phyloP scores from a whole-genome alignment of 148 eudicot species.

The Linanthus parryae region DNA sequence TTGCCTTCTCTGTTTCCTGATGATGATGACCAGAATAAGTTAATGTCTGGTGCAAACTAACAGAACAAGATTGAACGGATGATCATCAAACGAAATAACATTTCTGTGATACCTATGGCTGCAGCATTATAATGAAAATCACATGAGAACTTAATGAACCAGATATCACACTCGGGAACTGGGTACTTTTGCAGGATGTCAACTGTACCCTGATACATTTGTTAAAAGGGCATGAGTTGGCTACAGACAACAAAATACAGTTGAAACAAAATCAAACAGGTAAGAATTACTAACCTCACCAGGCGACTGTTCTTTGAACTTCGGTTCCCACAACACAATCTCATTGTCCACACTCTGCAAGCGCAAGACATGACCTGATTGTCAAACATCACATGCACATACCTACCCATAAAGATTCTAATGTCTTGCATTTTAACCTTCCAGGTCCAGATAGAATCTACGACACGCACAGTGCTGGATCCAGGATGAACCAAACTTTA shows the following conservation, averaged over 20 bases:
- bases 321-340: slow-evolving; percentile 92
- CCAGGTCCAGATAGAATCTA: too few species aligned
- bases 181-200: slow-evolving; percentile 95
- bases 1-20: slow-evolving; percentile 95
- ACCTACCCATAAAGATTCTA: too few species aligned
- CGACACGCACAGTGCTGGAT: too few species aligned
- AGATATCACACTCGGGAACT: slow-evolving; percentile 93
- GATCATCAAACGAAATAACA: neutral
- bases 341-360: slow-evolving; percentile 97
- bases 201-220: slow-evolving; percentile 58
- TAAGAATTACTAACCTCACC: slow-evolving; percentile 72
- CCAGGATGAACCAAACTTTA: too few species aligned
- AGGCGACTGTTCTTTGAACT: slow-evolving; percentile 94
- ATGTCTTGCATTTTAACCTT: too few species aligned
- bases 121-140: slow-evolving; percentile 78
- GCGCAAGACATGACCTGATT: slow-evolving; percentile 3
- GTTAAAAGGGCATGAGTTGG: neutral
- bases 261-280: neutral
- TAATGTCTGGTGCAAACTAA: neutral
- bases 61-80: too few species aligned
- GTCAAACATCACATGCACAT: too few species aligned
- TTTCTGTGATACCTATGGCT: slow-evolving; percentile 58
- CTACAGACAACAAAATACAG: neutral
- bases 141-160: slow-evolving; percentile 97
- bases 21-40: slow-evolving; percentile 3